phyloP scores from a whole-genome alignment of 1,284 basidiomycete species.

The Ganoderma resinaceum region DNA sequence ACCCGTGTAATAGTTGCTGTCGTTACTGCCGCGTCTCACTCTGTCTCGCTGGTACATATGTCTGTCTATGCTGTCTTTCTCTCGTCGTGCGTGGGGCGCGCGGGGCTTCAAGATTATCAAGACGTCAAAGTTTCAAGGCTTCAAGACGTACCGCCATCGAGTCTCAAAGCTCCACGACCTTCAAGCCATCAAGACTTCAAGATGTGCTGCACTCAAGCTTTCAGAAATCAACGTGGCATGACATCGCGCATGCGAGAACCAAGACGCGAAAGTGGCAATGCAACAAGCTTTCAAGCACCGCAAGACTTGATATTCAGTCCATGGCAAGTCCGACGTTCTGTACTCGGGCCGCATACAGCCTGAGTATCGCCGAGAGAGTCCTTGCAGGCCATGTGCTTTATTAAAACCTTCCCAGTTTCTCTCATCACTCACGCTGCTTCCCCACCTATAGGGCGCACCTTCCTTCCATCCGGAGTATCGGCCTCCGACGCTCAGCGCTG shows the following conservation, averaged over 20 bases:
- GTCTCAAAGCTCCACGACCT: not conserved
- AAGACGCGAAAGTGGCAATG: not conserved
- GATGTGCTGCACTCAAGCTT: not conserved
- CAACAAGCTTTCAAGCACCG: not conserved
- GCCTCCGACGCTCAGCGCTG: not conserved
- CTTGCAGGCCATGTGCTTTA: too few relatives aligned
- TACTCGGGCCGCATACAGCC: too few relatives aligned
- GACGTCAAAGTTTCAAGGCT: not conserved
- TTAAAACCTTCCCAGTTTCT: not conserved
- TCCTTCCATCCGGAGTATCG: not conserved
- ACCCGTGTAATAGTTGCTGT: conserved; percentile 5
- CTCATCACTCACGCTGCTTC: not conserved
- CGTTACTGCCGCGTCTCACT: not conserved
- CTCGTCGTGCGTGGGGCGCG: not conserved
- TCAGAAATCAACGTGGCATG: not conserved
- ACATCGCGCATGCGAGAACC: not conserved
- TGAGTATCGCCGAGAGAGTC: too few relatives aligned
- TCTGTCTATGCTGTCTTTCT: not conserved
- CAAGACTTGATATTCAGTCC: too few relatives aligned
- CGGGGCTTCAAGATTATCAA: not conserved
- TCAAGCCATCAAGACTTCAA: not conserved
- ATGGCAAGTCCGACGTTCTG: not conserved
- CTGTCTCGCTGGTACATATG: not conserved
- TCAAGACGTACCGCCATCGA: not conserved
- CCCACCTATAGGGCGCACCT: not conserved